Base-by-base conservation (phyloP, 345 rosid species). In the Eutrema japonicum region DNA sequence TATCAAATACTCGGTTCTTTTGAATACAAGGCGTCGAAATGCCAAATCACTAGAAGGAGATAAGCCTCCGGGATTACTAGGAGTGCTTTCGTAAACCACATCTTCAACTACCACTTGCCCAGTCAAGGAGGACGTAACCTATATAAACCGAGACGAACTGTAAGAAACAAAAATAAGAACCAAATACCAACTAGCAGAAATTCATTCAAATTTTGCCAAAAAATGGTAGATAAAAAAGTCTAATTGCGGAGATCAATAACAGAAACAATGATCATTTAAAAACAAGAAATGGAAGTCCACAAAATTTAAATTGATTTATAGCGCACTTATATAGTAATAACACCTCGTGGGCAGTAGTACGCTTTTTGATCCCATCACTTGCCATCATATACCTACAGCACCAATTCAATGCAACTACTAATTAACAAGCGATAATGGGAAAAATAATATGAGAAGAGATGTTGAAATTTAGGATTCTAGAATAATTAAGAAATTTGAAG, bases 21-120 rank as follows among this genome's bases (percentile, higher is more conserved):
- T 85, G 58, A 94, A 94, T 47, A 94, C 82, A 83, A 94, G 97
- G 64, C 97, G 97, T 4, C 98, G 90, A 72, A 88, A 89, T 65
- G 79, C 67, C 79, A 85, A 75, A 70, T 86, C 87, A 9, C 35
- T 42, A 57, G 80, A 71, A 35, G 87, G 77, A 80, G 82, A 68
- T 74, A 84, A 62, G 57, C 42, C 71, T 71, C 66, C 77, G 2
- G 76, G 62, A 72, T 76, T 86, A 70, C 71, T 80, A 76, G 82
- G 87, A 77, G 70, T 61, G 75, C 76, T 83, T 83, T 83, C 91
- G 79, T 89, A 94, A 47, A 87, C 83, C 73, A 94, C 97, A 79
- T 94, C 96, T 80, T 94, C 96, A 62, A 94, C 79, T 38, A 82
- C 80, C 50, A 94, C 85, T 22, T 75, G 69, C 50, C 97, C 97